These are phyloP conservation scores for Cystoisospora suis DNA, from an alignment of 169 alveolate genomes.

Conservation along the genomic window DNA sequence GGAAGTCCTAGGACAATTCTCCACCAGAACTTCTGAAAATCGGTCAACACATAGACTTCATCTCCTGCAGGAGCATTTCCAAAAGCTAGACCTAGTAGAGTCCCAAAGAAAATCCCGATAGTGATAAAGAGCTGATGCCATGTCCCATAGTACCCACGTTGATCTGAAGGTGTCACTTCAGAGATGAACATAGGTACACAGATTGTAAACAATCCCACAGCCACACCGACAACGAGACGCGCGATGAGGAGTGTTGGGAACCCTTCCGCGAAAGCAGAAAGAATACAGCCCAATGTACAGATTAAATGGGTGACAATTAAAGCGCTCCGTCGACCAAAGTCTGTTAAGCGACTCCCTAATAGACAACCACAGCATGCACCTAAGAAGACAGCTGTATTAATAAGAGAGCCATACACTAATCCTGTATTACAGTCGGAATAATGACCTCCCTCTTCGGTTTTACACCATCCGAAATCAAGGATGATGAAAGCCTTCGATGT, in stretches of 20 bases:
- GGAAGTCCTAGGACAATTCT: conserved; percentile 65
- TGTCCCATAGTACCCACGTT: conserved; percentile 80
- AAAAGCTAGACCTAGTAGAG: conserved; percentile 74
- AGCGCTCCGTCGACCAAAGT: conserved; percentile 63
- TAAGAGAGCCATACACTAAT: conserved; percentile 58
- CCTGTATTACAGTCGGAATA: conserved; percentile 51
- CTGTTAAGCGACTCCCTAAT: conserved; percentile 53
- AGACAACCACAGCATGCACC: conserved; percentile 66
- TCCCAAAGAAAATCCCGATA: conserved; percentile 80
- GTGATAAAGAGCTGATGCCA: conserved; percentile 80
- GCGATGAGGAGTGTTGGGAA: conserved; percentile 75
- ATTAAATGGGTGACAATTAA: conserved; percentile 45
- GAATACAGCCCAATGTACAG: conserved; percentile 47
- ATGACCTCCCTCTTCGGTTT: conserved; percentile 19
- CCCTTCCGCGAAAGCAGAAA: conserved; percentile 61
- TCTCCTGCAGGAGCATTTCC: conserved; percentile 59
- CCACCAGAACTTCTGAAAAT: conserved; percentile 68
- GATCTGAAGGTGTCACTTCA: conserved; percentile 79
- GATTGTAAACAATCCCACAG: conserved; percentile 82
- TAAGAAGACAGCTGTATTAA: conserved; percentile 50
- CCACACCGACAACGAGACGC: conserved; percentile 80
- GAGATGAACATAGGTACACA: conserved; percentile 82
- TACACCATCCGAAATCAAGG: conserved; percentile 68
- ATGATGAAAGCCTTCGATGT: conserved; percentile 61
- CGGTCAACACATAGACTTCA: conserved; percentile 7